A percentile compares a stretch with the other conserved stretches of the same genome.
phyloP scores from a whole-genome alignment of 306 rosid species.

The Benincasa hispida region DNA sequence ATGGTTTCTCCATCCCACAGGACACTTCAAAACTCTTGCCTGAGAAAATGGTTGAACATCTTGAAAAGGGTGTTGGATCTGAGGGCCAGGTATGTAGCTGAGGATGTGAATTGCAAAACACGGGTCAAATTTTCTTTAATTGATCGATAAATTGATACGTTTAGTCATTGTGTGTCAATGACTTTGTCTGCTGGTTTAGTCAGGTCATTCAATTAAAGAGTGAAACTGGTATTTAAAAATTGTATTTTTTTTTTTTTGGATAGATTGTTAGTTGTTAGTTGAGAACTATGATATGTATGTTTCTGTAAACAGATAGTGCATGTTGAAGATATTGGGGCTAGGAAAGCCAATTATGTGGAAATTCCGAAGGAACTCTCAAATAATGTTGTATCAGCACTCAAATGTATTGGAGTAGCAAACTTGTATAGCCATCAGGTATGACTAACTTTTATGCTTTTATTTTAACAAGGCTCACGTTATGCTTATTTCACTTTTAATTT shows the following conservation, averaged over 20 bases:
- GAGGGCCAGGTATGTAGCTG: slow-evolving; percentile 53
- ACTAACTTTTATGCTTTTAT: slow-evolving; percentile 11
- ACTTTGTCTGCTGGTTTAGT: background rate
- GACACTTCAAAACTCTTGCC: slow-evolving; percentile 39
- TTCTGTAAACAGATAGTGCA: slow-evolving; percentile 60
- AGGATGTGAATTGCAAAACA: background rate
- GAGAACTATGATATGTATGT: slow-evolving; percentile 16
- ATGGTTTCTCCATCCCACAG: slow-evolving; percentile 31
- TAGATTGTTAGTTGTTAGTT: background rate
- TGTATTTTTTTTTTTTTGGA: too few species aligned
- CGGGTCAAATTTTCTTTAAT: background rate
- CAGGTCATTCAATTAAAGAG: background rate
- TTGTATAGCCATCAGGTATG: slow-evolving; percentile 86
- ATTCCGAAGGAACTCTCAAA: slow-evolving; percentile 49
- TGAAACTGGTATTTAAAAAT: background rate
- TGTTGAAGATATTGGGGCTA: slow-evolving; percentile 54
- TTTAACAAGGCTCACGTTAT: slow-evolving; percentile 4
- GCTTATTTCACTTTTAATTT: background rate
- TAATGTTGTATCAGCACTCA: slow-evolving; percentile 46
- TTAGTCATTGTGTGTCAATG: background rate
- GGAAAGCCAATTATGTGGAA: slow-evolving; percentile 44
- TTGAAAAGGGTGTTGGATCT: slow-evolving; percentile 57
- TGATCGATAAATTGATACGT: background rate
- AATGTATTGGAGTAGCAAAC: slow-evolving; percentile 48
- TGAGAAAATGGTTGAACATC: slow-evolving; percentile 79